Base-by-base conservation (phyloP, 2,329 filamentous ascomycete genomes). In the Orbilia quercus region DNA sequence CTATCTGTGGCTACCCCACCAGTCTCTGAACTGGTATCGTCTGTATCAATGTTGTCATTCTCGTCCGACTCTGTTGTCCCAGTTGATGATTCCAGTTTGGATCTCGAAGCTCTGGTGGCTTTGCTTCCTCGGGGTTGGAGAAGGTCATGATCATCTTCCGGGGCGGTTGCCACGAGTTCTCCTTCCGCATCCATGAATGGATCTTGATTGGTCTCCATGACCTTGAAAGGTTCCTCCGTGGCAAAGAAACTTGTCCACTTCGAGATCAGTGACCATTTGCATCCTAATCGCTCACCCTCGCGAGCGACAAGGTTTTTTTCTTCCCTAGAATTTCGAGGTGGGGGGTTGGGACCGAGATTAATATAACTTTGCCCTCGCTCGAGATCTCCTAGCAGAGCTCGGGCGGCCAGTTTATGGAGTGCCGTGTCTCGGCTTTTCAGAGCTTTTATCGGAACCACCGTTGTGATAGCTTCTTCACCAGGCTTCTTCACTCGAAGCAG, bases 231-330 rank as follows among this genome's bases (percentile, higher is more conserved):
- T 28, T 62, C 58, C 34, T 62, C 58, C 11, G 47, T 22, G 11
- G 58, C 58, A 11, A 62, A 16, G 18, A 62, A 62, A 20, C 58
- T 62, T 6, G 58, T 62, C 58, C 58, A 62, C 9, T 62, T 38
- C 5, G 58, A 62, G 25, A 62, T 34, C 9, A 62, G 58, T 1
- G 58, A 62, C 58, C 58, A 62, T 44, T 62, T 62, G 18, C 58
- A 62, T 16, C 58, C 58, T 18, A 62, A n/a, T 12, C 58, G 58
- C 45, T 62, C 58, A 11, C 58, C 58, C 31, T 62, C 58, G 14
- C 28, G 23, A 31, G 25, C 6, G 2, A 59, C 25, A 36, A 59
- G 11, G 14, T 9, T 7, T n/a, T 23, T 48, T 40, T 23, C 18
- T n/a, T 38, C 9, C 4, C 5, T 3, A 14, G 47, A 14, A 22